Conservation (phyloP, 768 basidiomycete species). For the Hygrocybe coccinea region DNA sequence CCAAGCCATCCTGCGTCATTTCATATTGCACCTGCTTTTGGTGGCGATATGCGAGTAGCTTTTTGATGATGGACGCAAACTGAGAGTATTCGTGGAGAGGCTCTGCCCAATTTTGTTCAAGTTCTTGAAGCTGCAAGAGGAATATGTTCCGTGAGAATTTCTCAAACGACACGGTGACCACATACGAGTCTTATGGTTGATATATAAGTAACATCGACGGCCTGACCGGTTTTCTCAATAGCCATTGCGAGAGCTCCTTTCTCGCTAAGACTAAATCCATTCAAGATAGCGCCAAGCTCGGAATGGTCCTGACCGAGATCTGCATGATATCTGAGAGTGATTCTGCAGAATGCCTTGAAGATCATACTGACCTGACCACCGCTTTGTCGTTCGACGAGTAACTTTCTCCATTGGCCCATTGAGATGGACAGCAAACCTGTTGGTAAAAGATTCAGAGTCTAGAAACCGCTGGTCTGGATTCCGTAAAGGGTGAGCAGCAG, state of each 20-base stretch:
- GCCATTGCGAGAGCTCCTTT: slow-evolving; percentile 66
- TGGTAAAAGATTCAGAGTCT: slow-evolving; percentile 93
- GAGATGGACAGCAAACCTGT: slow-evolving; percentile 91
- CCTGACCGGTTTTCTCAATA: slow-evolving; percentile 96
- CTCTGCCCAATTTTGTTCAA: slow-evolving; percentile 93
- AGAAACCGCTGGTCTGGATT: slow-evolving; percentile 92
- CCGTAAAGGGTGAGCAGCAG: slow-evolving; percentile 81
- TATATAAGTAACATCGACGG: slow-evolving; percentile 89
- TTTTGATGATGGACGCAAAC: slow-evolving; percentile 92
- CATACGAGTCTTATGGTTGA: slow-evolving; percentile 84
- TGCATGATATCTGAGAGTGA: slow-evolving; percentile 20
- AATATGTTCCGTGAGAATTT: slow-evolving; percentile 5
- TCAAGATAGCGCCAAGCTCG: slow-evolving; percentile 86
- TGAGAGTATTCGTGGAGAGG: slow-evolving; percentile 94
- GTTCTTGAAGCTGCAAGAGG: slow-evolving; percentile 70
- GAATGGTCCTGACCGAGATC: slow-evolving; percentile 84
- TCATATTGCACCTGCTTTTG: slow-evolving; percentile 98
- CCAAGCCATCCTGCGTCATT: slow-evolving; percentile 89
- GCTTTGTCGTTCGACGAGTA: slow-evolving; percentile 83
- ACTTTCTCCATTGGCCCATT: slow-evolving; percentile 95
- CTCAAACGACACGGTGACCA: slow-evolving; percentile 7
- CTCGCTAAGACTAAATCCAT: slow-evolving; percentile 91
- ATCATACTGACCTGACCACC: slow-evolving; percentile 77
- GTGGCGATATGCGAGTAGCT: slow-evolving; percentile 88
- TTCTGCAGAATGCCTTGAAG: slow-evolving; percentile 6